Evolutionary conservation across 2,329 filamentous ascomycete species (phyloP).

Genomic region (Periglandula ipomoeae): DNA sequence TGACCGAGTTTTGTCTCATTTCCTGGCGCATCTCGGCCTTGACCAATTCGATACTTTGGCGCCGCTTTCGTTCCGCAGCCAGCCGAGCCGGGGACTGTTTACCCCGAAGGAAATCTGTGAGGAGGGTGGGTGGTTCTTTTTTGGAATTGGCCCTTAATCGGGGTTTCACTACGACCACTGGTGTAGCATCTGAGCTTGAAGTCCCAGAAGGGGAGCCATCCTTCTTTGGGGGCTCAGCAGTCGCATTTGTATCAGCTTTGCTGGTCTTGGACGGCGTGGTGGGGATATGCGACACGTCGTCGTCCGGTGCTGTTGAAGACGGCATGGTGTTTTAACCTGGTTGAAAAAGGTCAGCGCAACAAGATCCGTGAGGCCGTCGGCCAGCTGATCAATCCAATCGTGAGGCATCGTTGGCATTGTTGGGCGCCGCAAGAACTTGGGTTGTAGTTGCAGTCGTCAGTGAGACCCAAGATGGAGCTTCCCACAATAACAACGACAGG

Average conservation of each 20-base stretch:
- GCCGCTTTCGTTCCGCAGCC: slow-evolving; percentile 40
- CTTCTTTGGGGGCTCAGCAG: slow-evolving; percentile 6
- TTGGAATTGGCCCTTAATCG: slow-evolving; percentile 29
- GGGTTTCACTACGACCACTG: slow-evolving; percentile 23
- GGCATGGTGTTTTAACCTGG: slow-evolving; percentile 15
- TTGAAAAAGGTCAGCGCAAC: slow-evolving; percentile 8
- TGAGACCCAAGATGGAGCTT: slow-evolving; percentile 3
- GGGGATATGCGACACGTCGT: slow-evolving; percentile 11
- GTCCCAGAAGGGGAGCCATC: slow-evolving; percentile 11
- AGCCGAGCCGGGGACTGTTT: slow-evolving; percentile 47
- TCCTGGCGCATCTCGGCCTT: slow-evolving; percentile 42
- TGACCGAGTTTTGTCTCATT: slow-evolving; percentile 50
- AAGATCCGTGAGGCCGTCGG: background rate
- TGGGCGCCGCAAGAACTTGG: background rate
- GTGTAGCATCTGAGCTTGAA: slow-evolving; percentile 33
- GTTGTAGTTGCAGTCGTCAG: background rate
- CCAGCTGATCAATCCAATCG: background rate
- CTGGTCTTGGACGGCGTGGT: slow-evolving; percentile 7
- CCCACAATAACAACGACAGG: background rate
- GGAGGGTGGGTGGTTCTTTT: slow-evolving; percentile 34
- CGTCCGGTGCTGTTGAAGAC: slow-evolving; percentile 11
- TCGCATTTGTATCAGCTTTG: slow-evolving; percentile 4
- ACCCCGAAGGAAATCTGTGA: slow-evolving; percentile 49
- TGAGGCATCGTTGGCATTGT: background rate
- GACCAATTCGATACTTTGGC: slow-evolving; percentile 50